Evolutionary conservation across 1,139 yeast species (phyloP).

Genomic region (Debaryomyces coudertii): DNA sequence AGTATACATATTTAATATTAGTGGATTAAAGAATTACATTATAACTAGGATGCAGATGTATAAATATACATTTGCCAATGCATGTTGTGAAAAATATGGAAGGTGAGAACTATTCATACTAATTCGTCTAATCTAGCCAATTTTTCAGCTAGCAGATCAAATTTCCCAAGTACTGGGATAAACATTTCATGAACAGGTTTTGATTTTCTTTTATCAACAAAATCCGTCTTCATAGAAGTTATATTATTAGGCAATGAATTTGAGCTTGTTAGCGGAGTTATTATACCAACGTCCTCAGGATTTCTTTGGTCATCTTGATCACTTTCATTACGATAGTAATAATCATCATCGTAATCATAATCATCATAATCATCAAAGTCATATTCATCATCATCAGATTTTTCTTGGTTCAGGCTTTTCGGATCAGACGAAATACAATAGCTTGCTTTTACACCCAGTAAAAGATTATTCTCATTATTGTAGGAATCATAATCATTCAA

Average conservation of each 20-base stretch:
- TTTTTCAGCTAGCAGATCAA: constrained; percentile 49
- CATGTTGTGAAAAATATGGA: not conserved
- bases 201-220: constrained; percentile 29
- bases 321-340: constrained; percentile 11
- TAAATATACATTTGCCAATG: not conserved
- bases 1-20: not conserved
- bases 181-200: constrained; percentile 51
- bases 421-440: not conserved
- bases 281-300: not conserved
- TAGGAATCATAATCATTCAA: constrained; percentile 24
- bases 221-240: constrained; percentile 11
- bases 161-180: constrained; percentile 47
- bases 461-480: not conserved
- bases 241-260: constrained; percentile 33
- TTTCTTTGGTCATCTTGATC: constrained; percentile 15
- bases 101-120: constrained; percentile 5
- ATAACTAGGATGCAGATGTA: not conserved
- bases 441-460: not conserved
- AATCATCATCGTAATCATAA: constrained; percentile 15
- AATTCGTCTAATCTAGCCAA: constrained; percentile 45
- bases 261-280: constrained; percentile 46
- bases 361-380: constrained; percentile 12
- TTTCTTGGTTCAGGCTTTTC: constrained; percentile 7
- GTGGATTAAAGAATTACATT: not conserved
- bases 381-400: constrained; percentile 19